Base-by-base conservation (phyloP, 345 rosid genomes). In the Erodium maritimum region DNA sequence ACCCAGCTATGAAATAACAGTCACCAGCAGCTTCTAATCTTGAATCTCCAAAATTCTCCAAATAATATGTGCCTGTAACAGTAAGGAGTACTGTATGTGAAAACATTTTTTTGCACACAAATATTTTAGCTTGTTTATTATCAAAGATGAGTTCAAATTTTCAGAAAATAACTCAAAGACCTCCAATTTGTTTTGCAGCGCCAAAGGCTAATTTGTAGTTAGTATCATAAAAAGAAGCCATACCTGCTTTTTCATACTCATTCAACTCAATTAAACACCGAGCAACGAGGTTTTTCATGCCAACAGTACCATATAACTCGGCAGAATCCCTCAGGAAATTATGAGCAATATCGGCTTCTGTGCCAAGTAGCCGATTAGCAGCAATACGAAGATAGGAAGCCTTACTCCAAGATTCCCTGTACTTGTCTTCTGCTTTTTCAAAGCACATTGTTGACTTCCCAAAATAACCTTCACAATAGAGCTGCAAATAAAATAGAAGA, bases 251-350 rank as follows among this genome's bases (percentile, higher is more conserved):
- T 61, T 71, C 73, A 51, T 73, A 79, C 53, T 79, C 78, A 18
- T 65, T 67, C 17, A 64, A 42, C 67, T 70, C 50, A 66, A 25
- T 70, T 53, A 73, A 76, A 50, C 84, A 73, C 45, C 67, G 68
- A 2, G 79, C 83, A 34, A 78, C 83, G 16, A 61, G 71, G 70
- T 61, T 73, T n/a, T n/a, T n/a, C n/a, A n/a, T 76, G 55, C 79
- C 77, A 21, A 79, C 76, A 7, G 75, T 63, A 60, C 71, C 45
- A 52, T 73, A 74, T 65, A n/a, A 48, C 33, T 59, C 16, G 17
- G 3, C 66, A 60, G 25, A 77, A 65, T 69, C n/a, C 64, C 59
- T 62, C 73, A 21, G 73, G 73, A 55, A n/a, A n/a, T n/a, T 76
- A 71, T 34, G 67, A 71, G 37, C 60, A 25, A 61, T 55, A 58